Conservation (phyloP, 495 filamentous ascomycete genomes). For the Hypoxylon fuscum region DNA sequence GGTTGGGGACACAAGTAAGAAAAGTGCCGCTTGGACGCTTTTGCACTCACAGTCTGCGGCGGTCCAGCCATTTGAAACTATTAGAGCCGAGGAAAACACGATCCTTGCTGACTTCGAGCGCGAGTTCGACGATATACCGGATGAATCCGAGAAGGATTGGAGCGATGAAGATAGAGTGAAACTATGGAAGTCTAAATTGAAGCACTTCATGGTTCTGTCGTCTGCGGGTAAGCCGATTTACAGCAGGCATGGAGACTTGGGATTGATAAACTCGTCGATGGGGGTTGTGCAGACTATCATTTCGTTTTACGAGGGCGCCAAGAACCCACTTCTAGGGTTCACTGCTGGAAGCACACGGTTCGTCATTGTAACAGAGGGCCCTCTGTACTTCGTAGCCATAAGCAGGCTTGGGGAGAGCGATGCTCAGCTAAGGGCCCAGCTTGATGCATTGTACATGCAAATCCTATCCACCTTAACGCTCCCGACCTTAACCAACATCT, state of each 20-base stretch:
- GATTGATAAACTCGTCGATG: slow-evolving; percentile 88
- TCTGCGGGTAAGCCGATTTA: slow-evolving; percentile 98
- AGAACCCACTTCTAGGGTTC: slow-evolving; percentile 81
- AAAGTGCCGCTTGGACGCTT: slow-evolving; percentile 68
- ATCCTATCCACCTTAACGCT: slow-evolving; percentile 94
- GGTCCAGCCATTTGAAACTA: slow-evolving; percentile 64
- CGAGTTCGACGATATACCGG: slow-evolving; percentile 83
- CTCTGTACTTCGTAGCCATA: slow-evolving; percentile 92
- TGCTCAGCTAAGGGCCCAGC: slow-evolving; percentile 81
- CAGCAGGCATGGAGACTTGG: slow-evolving; percentile 90
- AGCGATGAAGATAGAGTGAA: slow-evolving; percentile 68
- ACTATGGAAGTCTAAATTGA: slow-evolving; percentile 86
- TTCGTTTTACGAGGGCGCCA: slow-evolving; percentile 87
- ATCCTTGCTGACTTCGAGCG: slow-evolving; percentile 69
- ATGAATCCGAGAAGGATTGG: slow-evolving; percentile 68
- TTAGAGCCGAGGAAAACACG: slow-evolving; percentile 58
- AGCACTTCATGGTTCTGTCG: slow-evolving; percentile 96
- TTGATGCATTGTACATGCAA: slow-evolving; percentile 97
- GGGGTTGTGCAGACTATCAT: slow-evolving; percentile 98
- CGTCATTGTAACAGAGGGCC: slow-evolving; percentile 81
- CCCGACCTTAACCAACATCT: slow-evolving; percentile 86
- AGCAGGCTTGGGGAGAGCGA: slow-evolving; percentile 92
- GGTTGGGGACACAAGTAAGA: slow-evolving; percentile 68
- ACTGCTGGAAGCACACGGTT: slow-evolving; percentile 85
- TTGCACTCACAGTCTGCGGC: slow-evolving; percentile 65